A percentile compares a stretch with the other conserved stretches of the same genome.
Conservation (phyloP, 2,329 filamentous ascomycete species). For the Aspergillus uvarum region DNA sequence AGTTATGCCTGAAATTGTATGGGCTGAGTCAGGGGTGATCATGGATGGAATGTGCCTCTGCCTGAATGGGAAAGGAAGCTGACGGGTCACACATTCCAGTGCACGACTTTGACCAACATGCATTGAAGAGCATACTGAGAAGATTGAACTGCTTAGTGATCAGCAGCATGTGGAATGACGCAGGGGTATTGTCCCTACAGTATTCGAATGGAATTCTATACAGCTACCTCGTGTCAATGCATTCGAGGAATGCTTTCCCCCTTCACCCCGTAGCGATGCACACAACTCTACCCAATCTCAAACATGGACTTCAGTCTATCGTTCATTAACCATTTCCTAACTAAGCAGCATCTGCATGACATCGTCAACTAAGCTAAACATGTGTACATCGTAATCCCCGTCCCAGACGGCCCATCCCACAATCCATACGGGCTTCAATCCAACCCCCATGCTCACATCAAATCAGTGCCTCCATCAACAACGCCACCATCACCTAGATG, state of each 20-base stretch:
- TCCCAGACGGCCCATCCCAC: background rate
- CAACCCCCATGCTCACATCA: too few relatives aligned
- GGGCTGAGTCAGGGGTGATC: too few relatives aligned
- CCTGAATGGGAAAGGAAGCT: too few relatives aligned
- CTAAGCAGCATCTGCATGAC: background rate
- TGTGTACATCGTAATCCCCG: background rate
- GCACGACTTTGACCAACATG: too few relatives aligned
- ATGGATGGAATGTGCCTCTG: too few relatives aligned
- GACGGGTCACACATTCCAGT: too few relatives aligned
- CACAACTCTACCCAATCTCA: background rate
- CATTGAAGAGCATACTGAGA: too few relatives aligned
- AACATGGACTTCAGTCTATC: background rate
- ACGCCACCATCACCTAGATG: background rate
- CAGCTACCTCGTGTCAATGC: background rate
- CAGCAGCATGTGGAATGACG: background rate
- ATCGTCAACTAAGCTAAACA: background rate
- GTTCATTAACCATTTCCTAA: background rate
- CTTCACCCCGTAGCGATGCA: too few relatives aligned
- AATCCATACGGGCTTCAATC: background rate
- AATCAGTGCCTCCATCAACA: too few relatives aligned
- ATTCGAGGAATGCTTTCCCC: background rate
- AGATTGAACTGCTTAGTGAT: too few relatives aligned
- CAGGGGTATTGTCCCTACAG: background rate
- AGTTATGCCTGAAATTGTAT: too few relatives aligned
- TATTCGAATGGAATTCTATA: background rate